phyloP scores from a whole-genome alignment of 2,329 filamentous ascomycete species.

The Westerdykella aurantiaca region DNA sequence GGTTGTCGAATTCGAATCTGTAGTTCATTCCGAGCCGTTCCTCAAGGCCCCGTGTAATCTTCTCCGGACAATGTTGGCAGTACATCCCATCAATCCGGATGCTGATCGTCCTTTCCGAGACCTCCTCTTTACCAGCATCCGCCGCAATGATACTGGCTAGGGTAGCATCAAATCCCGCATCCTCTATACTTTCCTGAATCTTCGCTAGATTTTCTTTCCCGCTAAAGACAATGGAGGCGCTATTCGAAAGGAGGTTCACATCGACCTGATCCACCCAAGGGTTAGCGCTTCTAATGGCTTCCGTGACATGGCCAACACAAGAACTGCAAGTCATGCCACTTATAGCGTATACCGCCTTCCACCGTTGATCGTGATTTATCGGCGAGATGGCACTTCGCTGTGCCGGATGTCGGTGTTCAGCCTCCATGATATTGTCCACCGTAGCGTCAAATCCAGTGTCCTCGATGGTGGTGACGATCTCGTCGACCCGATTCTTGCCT shows the following conservation, averaged over 20 bases:
- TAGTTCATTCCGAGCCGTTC: slow-evolving; percentile 41
- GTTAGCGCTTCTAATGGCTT: slow-evolving; percentile 40
- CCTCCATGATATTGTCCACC: slow-evolving; percentile 30
- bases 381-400: not conserved
- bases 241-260: slow-evolving; percentile 49
- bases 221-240: slow-evolving; percentile 45
- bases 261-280: slow-evolving; percentile 44
- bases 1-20: slow-evolving; percentile 49
- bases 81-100: slow-evolving; percentile 42
- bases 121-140: slow-evolving; percentile 10
- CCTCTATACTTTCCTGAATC: slow-evolving; percentile 48
- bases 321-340: slow-evolving; percentile 55
- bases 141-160: slow-evolving; percentile 29
- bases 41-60: slow-evolving; percentile 51
- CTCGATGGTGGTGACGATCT: slow-evolving; percentile 48
- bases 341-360: slow-evolving; percentile 46
- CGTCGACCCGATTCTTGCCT: slow-evolving; percentile 39
- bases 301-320: slow-evolving; percentile 47
- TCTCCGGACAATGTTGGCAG: slow-evolving; percentile 43
- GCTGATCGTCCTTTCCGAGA: slow-evolving; percentile 25
- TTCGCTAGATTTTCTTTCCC: slow-evolving; percentile 42
- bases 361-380: slow-evolving; percentile 19
- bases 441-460: slow-evolving; percentile 42
- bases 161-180: slow-evolving; percentile 39
- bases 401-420: slow-evolving; percentile 1